Evolutionary conservation across 768 basidiomycete genomes (phyloP), one percentile per base, ranked within the genome.

Genomic region (Auricularia cornea): DNA sequence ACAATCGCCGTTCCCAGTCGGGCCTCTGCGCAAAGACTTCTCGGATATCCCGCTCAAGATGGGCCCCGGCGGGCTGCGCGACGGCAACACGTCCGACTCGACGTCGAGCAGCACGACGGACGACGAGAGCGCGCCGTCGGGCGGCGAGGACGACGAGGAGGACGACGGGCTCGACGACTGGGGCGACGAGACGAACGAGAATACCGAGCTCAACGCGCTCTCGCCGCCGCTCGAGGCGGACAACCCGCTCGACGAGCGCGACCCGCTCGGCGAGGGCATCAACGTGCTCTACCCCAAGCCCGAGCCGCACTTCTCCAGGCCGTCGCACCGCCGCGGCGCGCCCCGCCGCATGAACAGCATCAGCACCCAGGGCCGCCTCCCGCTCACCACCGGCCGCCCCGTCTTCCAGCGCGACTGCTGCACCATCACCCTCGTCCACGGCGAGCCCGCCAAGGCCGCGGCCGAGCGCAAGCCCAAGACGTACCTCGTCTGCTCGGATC

Each of bases 401-500:
- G 68, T 85, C 28, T 98, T 95, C 75, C 88, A 94, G 70, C 81
- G 94, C 60, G 95, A 99, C 72, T 79, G 97, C 29, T 98, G 94
- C 71, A 94, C 94, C 3, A 90, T 98, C 66, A 87, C 86, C 0
- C 70, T 98, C 62, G 89, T 83, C 0, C 96, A 99, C 68, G 97
- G 95, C 3, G 82, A 91, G 63, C 92, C 94, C 1, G 83, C 65
- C 28, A 62, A 73, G 0, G 78, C 76, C 0, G 83, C 83, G 63
- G 76, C 82, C 52, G 78, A 78, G 52, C 83, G 83, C 71, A 80
- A 83, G 66, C 80, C 84, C 67, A 81, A 83, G 65, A 76, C 75
- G 65, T 99, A 98, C 74, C 80, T 97, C 12, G 88, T 98, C 26
- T 90, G 94, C 4, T 97, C 94, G 70, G 97, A 99, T 81, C 72